Base-by-base conservation (phyloP, 306 rosid species). In the Echinosophora koreensis region DNA sequence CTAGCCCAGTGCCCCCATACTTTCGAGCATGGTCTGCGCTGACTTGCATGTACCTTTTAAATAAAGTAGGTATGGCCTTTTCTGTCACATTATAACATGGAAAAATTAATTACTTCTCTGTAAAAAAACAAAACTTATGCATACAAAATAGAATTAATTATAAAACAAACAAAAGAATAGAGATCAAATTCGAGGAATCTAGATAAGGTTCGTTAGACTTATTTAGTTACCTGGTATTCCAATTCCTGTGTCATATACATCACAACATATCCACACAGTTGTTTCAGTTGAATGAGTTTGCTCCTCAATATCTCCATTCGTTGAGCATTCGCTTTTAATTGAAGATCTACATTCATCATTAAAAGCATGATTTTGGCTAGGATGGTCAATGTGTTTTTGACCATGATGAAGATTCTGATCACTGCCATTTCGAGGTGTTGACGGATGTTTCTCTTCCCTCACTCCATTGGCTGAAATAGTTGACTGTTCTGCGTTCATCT, bases 1-100 rank as follows among this genome's bases (percentile, higher is more conserved):
- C 99, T 42, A 96, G 82, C 64, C 99, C 97, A 0, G 99, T 96
- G 70, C 99, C 99, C 9, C 99, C 99, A 74, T 96, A 92, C 72
- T 96, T 96, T 73, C 97, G 79, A 75, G 99, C 98, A 61, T 96
- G 99, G 73, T 96, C 98, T 5, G 98, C 94, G 65, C 98, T 88
- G n/a, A 87, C 99, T 92, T 96, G 99, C 99, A 96, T 96, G 88
- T 96, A 96, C 82, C 92, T 90, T 74, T 84, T 96, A 65, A 92
- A 96, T 61, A 96, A 86, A 63, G 89, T 87, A 54, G 96, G 94
- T 52, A 92, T 67, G 63, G 98, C 98, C 79, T 86, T 89, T 76
- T 96, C 98, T 96, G 91, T 77, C 16, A 8, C 68, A 80, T 78
- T 27, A 12, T 41, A 70, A 58, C 64, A 57, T 58, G 66, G 15